These are phyloP conservation scores for Pterocarpus macrocarpus DNA, from an alignment of 306 rosid species.

Conservation along the genomic window DNA sequence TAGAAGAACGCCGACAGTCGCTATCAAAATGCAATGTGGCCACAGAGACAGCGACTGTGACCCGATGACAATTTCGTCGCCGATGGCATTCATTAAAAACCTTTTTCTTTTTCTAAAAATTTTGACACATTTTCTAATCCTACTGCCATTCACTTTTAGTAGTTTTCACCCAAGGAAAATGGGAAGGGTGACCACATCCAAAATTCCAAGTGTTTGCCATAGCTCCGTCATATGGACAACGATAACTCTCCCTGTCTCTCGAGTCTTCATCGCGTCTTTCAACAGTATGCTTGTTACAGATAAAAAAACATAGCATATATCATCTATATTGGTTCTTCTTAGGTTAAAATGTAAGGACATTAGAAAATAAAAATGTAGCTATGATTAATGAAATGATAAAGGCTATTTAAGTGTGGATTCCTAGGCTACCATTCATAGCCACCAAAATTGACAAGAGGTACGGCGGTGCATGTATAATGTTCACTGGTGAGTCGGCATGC, in stretches of 20 bases:
- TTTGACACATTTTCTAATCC: background rate
- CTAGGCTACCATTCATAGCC: background rate
- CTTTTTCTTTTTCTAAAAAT: background rate
- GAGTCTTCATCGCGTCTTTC: background rate
- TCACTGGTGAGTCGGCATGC: background rate
- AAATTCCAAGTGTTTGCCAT: background rate
- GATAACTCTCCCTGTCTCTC: background rate
- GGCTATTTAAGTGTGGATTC: background rate
- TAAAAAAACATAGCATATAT: too few species aligned
- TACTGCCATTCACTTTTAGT: background rate
- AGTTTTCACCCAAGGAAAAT: background rate
- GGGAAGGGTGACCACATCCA: background rate
- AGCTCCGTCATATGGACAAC: background rate
- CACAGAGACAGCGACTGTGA: slow-evolving; percentile 22
- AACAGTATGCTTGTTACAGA: background rate
- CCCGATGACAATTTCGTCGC: slow-evolving; percentile 2
- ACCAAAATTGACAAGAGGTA: background rate
- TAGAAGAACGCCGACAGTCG: slow-evolving; percentile 57
- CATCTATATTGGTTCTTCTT: background rate
- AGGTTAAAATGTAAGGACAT: too few species aligned
- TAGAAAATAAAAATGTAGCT: background rate
- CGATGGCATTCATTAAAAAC: background rate
- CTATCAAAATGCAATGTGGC: slow-evolving; percentile 22
- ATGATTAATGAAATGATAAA: too few species aligned
- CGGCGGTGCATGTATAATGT: background rate